Evolutionary conservation across 2,329 filamentous ascomycete species (phyloP).

Genomic region (Botrytis pseudocinerea): DNA sequence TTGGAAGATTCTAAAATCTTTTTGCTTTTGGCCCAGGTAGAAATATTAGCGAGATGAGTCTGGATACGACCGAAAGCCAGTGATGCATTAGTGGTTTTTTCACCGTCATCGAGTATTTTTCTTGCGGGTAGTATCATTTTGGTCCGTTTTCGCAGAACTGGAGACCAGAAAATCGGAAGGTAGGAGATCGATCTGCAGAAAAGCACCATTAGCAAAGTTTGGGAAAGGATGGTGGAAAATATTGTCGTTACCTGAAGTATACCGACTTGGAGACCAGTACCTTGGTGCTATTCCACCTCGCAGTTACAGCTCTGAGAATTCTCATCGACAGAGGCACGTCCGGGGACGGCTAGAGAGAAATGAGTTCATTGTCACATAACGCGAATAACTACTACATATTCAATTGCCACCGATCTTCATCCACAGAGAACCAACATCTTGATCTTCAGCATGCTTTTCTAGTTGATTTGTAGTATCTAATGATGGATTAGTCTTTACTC

Average conservation of each 20-base stretch:
- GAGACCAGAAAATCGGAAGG: background rate
- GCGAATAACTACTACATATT: background rate
- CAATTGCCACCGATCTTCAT: fast-evolving
- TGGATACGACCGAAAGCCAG: background rate
- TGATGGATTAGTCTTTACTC: background rate
- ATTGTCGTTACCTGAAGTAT: background rate
- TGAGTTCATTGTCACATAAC: background rate
- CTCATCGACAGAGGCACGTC: background rate
- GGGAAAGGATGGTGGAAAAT: background rate
- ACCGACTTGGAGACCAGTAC: background rate
- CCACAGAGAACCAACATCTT: too few relatives aligned
- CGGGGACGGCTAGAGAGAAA: background rate
- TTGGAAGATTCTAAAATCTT: background rate
- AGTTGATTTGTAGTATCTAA: background rate
- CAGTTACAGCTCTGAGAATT: background rate
- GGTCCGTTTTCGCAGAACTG: background rate
- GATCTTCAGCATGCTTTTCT: too few relatives aligned
- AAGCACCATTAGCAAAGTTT: background rate
- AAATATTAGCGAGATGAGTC: background rate
- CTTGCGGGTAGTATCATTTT: background rate
- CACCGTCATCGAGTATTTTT: background rate
- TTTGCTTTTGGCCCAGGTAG: background rate
- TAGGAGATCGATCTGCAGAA: background rate
- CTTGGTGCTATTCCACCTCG: background rate
- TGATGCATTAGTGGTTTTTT: background rate